Conservation (phyloP, 176 grass and related monocot genomes). For the Raddia distichophylla region DNA sequence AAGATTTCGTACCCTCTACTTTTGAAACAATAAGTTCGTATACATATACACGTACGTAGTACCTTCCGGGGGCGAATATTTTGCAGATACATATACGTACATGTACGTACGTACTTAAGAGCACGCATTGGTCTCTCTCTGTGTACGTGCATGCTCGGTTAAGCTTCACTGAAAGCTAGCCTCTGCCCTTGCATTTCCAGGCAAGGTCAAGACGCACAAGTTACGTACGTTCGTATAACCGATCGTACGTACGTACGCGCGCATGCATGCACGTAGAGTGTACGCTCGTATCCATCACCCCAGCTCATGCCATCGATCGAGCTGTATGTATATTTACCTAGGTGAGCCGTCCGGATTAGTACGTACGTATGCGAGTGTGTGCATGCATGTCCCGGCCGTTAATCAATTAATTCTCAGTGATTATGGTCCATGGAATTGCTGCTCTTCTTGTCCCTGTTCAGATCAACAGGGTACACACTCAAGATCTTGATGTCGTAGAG, state of each 20-base stretch:
- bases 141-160: neutral
- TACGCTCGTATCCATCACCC: no score
- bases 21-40: conserved; percentile 14
- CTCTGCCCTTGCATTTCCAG: conserved; percentile 10
- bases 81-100: neutral
- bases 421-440: no score
- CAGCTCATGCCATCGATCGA: no score
- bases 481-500: neutral
- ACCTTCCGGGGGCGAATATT: neutral
- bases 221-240: neutral
- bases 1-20: neutral
- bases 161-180: neutral
- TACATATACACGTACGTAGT: neutral
- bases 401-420: no score
- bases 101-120: neutral
- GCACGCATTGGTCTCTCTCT: neutral
- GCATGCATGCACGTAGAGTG: neutral
- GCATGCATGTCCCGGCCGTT: no score
- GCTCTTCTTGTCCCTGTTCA: neutral
- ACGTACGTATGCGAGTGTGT: no score
- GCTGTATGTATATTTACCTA: no score
- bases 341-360: no score
- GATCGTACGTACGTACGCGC: neutral
- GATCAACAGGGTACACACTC: neutral
- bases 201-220: conserved; percentile 8